phyloP scores from a whole-genome alignment of 169 alveolate species.

The Eimeria praecox region DNA sequence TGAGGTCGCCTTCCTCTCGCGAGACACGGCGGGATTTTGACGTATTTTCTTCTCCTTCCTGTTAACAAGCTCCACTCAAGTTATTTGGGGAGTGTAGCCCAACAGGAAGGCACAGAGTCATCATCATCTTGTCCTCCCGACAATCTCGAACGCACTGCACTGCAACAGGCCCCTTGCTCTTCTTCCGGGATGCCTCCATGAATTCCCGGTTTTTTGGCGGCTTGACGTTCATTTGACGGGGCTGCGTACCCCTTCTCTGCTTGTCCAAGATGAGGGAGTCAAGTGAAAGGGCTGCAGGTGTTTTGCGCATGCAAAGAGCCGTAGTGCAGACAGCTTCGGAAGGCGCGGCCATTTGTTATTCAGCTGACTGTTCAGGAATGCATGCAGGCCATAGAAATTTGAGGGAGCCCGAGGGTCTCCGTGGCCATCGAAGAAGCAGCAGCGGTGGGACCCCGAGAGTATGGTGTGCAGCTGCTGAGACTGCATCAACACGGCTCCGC shows the following conservation, averaged over 20 bases:
- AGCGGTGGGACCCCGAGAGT: neutral
- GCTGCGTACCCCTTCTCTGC: neutral
- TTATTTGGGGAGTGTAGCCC: neutral
- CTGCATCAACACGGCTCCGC: neutral
- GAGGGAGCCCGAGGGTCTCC: neutral
- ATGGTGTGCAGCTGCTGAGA: neutral
- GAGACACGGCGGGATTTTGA: neutral
- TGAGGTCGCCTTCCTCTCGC: neutral
- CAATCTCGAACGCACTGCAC: neutral
- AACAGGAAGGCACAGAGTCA: slow-evolving; percentile 1
- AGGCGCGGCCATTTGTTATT: neutral
- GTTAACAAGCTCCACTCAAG: neutral
- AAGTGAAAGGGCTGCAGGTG: neutral
- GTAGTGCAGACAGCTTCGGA: neutral
- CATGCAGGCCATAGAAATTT: neutral
- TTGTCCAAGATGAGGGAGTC: neutral
- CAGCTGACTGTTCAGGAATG: neutral
- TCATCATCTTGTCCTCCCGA: neutral
- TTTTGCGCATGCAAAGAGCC: neutral
- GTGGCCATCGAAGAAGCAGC: neutral
- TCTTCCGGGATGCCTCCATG: slow-evolving; percentile 41
- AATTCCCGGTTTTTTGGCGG: neutral
- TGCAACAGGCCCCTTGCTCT: neutral
- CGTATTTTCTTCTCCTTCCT: neutral
- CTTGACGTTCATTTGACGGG: neutral